These are phyloP conservation scores for Pueraria montana DNA, from an alignment of 306 rosid species.

Conservation along the genomic window DNA sequence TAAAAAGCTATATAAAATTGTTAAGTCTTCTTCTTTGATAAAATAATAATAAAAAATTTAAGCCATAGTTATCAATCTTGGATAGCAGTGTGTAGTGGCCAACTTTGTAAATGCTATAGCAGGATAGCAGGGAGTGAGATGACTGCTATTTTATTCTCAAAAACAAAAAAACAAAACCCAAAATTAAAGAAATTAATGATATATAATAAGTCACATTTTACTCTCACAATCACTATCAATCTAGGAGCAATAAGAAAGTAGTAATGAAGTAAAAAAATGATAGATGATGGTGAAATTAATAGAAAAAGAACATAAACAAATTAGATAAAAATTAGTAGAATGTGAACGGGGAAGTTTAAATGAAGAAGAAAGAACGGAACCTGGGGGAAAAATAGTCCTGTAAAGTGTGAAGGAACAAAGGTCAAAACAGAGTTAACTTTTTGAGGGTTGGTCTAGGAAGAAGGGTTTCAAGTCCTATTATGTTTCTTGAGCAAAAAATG, in stretches of 20 bases:
- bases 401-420: not conserved
- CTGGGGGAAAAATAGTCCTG: not conserved
- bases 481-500: not conserved
- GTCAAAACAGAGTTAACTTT: not conserved
- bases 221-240: not conserved
- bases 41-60: not conserved
- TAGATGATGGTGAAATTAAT: not conserved
- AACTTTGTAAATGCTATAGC: not conserved
- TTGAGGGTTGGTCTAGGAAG: not conserved
- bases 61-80: not conserved
- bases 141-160: not conserved
- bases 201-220: not conserved
- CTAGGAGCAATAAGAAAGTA: not conserved
- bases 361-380: not conserved
- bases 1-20: not conserved
- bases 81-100: not conserved
- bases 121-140: not conserved
- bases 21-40: slow-evolving; percentile 6
- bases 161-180: not conserved
- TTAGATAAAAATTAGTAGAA: not conserved
- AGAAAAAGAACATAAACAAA: not conserved
- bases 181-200: not conserved
- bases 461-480: not conserved
- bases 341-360: not conserved
- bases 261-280: not conserved